Evolutionary conservation across 2,329 filamentous ascomycete genomes (phyloP).

Genomic region (Botrytis deweyae): DNA sequence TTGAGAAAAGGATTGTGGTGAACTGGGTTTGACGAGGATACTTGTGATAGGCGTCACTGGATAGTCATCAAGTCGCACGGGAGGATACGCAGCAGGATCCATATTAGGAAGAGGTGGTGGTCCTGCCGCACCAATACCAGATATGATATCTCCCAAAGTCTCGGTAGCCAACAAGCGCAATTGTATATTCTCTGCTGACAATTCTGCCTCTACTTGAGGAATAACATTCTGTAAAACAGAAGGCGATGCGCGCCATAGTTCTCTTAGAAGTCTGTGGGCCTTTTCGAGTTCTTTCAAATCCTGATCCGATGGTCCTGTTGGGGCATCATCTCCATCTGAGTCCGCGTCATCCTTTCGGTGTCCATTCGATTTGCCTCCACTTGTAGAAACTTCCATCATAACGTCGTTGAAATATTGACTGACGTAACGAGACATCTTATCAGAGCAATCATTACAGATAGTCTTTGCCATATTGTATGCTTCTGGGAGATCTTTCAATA

Average conservation of each 20-base stretch:
- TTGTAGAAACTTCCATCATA: conserved; percentile 79
- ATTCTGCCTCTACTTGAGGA: conserved; percentile 87
- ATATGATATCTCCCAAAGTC: conserved; percentile 91
- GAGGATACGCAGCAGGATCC: conserved; percentile 84
- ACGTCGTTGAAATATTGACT: conserved; percentile 97
- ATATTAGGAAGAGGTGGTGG: conserved; percentile 70
- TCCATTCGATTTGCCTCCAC: conserved; percentile 51
- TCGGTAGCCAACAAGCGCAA: conserved; percentile 86
- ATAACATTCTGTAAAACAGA: conserved; percentile 89
- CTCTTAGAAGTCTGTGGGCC: conserved; percentile 83
- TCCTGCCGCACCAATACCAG: conserved; percentile 88
- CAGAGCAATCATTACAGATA: conserved; percentile 82
- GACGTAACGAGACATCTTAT: conserved; percentile 93
- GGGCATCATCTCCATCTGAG: conserved; percentile 59
- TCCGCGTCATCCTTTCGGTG: conserved; percentile 55
- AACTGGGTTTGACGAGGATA: conserved; percentile 77
- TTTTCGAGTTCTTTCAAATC: conserved; percentile 87
- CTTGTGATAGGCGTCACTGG: conserved; percentile 51
- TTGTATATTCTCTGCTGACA: conserved; percentile 85
- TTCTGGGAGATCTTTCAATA: conserved; percentile 83
- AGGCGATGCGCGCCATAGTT: conserved; percentile 91
- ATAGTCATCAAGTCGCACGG: conserved; percentile 63
- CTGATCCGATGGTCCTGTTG: conserved; percentile 69
- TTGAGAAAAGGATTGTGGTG: conserved; percentile 85
- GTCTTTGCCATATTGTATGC: conserved; percentile 97